These are phyloP conservation scores for Begonia fuchsioides DNA, from an alignment of 306 rosid species.

Conservation along the genomic window DNA sequence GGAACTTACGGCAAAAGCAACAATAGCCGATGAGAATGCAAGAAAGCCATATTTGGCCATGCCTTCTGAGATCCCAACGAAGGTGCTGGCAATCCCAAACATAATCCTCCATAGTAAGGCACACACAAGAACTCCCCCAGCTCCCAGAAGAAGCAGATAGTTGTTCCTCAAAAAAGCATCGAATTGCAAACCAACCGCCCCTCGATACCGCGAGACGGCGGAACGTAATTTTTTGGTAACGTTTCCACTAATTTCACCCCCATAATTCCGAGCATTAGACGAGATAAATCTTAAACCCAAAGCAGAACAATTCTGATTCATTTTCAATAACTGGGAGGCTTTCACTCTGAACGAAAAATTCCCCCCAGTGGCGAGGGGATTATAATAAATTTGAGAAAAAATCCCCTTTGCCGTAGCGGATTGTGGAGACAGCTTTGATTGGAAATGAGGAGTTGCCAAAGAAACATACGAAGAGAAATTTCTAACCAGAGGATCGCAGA, in stretches of 20 bases:
- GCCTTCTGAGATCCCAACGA: conserved; percentile 67
- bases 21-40: conserved; percentile 84
- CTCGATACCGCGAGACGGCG: conserved; percentile 54
- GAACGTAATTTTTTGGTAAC: conserved; percentile 33
- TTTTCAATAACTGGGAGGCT: conserved; percentile 1
- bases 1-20: conserved; percentile 68
- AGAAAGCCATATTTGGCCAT: conserved; percentile 95
- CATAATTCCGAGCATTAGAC: conserved; percentile 15
- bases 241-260: conserved; percentile 14
- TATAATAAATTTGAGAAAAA: conserved; percentile 4
- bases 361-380: conserved; percentile 3
- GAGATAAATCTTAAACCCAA: conserved; percentile 41
- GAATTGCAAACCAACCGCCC: conserved; percentile 67
- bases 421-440: conserved; percentile 3
- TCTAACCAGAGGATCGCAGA: conserved; percentile 8
- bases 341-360: conserved; percentile 1
- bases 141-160: conserved; percentile 41
- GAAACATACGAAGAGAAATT: conserved; percentile 2
- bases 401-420: conserved; percentile 8
- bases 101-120: conserved; percentile 57
- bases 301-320: background rate
- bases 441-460: conserved; percentile 2
- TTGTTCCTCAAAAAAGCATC: conserved; percentile 79
- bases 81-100: conserved; percentile 63
- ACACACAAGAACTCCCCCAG: conserved; percentile 50